Percentiles rank a stretch among this genome's conserved stretches.
Conservation (phyloP, 352 stramenopile genomes). For the Globisporangium emineosum region DNA sequence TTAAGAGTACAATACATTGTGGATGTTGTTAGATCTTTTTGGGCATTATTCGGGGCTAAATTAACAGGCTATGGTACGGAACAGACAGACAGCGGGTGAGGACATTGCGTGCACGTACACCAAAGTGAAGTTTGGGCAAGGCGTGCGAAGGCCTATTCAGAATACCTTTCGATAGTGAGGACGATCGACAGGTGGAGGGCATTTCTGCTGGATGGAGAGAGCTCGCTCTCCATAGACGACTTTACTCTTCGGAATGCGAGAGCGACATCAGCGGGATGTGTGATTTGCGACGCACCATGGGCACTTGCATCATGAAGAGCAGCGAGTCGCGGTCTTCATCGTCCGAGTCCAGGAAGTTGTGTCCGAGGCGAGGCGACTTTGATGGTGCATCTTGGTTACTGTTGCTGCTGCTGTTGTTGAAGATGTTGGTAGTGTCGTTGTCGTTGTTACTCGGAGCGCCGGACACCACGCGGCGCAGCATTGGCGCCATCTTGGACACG, state of each 20-base stretch:
- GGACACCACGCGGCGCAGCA: constrained; percentile 31
- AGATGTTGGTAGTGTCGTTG: not conserved
- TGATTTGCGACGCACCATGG: constrained; percentile 42
- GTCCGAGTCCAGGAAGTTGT: constrained; percentile 34
- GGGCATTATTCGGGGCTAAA: constrained; percentile 4
- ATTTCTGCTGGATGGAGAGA: not conserved
- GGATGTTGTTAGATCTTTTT: constrained; percentile 10
- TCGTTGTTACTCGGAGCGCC: constrained; percentile 8
- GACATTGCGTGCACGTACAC: not conserved
- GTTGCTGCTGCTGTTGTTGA: not conserved
- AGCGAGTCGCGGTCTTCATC: constrained; percentile 59
- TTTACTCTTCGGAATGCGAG: constrained; percentile 28
- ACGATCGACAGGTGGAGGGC: not conserved
- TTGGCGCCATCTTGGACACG: constrained; percentile 61
- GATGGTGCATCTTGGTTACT: not conserved
- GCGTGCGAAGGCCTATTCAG: not conserved
- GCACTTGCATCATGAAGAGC: constrained; percentile 66
- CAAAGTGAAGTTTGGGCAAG: too few relatives aligned
- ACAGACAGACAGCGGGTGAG: not conserved
- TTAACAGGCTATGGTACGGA: constrained; percentile 15
- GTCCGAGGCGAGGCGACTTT: not conserved
- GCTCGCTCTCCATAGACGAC: not conserved
- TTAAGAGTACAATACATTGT: constrained; percentile 16
- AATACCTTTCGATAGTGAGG: not conserved
- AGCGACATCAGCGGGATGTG: constrained; percentile 53